A percentile compares a stretch with the other conserved stretches of the same genome.
Conservation (phyloP, 805 yeast species). For the Yarrowia porcina region DNA sequence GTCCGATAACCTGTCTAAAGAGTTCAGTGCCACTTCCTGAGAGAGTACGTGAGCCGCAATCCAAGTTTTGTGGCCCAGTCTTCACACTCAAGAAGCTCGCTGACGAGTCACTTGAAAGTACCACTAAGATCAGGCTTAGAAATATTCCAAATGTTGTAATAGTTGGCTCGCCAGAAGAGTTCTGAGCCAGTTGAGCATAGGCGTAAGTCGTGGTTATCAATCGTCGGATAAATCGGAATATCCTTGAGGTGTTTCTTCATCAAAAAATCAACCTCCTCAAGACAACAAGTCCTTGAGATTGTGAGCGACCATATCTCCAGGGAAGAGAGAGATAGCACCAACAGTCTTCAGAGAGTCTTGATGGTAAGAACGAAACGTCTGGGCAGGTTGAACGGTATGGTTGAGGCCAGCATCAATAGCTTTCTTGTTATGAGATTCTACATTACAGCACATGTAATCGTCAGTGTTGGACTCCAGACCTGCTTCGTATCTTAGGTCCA, state of each 20-base stretch:
- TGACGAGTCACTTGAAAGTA: conserved; percentile 55
- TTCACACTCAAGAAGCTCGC: conserved; percentile 61
- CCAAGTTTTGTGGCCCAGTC: conserved; percentile 63
- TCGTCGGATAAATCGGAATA: conserved; percentile 56
- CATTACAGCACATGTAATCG: conserved; percentile 59
- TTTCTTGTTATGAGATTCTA: conserved; percentile 12
- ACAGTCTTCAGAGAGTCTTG: conserved; percentile 55
- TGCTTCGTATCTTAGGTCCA: conserved; percentile 49
- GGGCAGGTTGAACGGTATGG: conserved; percentile 49
- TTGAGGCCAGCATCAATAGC: neutral
- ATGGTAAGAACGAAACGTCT: conserved; percentile 57
- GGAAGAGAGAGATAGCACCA: conserved; percentile 52
- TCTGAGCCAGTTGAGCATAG: conserved; percentile 63
- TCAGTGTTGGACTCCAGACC: conserved; percentile 46
- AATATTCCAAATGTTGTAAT: conserved; percentile 49
- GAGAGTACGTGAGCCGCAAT: conserved; percentile 65
- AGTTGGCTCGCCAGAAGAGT: conserved; percentile 51
- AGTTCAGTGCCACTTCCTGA: conserved; percentile 52
- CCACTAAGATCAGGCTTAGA: conserved; percentile 61
- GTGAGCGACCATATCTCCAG: conserved; percentile 74
- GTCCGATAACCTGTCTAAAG: conserved; percentile 54
- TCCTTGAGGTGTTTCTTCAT: conserved; percentile 51
- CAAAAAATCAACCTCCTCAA: conserved; percentile 46
- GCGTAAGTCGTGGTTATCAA: conserved; percentile 77
- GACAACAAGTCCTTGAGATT: conserved; percentile 46